Percentiles rank a stretch among this genome's conserved stretches.
These are phyloP conservation scores for Aphanomyces euteiches DNA, from an alignment of 352 stramenopile genomes.

Conservation along the genomic window DNA sequence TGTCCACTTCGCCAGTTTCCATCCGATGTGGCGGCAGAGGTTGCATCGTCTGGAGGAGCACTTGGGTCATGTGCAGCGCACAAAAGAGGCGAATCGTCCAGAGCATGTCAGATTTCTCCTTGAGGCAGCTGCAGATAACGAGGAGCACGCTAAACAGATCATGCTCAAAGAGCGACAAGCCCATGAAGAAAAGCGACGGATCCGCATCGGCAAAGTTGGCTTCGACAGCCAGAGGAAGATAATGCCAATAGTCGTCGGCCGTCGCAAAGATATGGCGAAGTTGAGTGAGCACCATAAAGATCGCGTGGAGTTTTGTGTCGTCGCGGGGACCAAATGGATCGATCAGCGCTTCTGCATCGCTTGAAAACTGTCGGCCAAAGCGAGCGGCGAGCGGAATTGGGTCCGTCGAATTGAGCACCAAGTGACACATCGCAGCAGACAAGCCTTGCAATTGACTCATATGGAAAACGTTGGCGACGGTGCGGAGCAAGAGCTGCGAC, in stretches of 20 bases:
- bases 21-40: slow-evolving; percentile 39
- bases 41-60: slow-evolving; percentile 59
- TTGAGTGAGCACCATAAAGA: slow-evolving; percentile 57
- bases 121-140: slow-evolving; percentile 71
- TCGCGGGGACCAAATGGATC: slow-evolving; percentile 73
- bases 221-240: neutral
- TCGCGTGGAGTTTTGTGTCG: slow-evolving; percentile 68
- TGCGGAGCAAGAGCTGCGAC: neutral
- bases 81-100: slow-evolving; percentile 73
- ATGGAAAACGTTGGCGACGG: slow-evolving; percentile 4
- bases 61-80: slow-evolving; percentile 73
- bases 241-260: neutral
- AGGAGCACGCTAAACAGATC: slow-evolving; percentile 70
- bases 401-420: neutral
- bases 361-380: neutral
- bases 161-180: slow-evolving; percentile 59
- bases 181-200: slow-evolving; percentile 31
- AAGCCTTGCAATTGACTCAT: slow-evolving; percentile 3
- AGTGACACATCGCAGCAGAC: neutral
- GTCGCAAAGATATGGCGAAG: slow-evolving; percentile 30
- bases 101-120: slow-evolving; percentile 72
- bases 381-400: neutral
- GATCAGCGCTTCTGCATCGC: slow-evolving; percentile 43
- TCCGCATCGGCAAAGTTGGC: neutral
- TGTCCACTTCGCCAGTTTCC: slow-evolving; percentile 26